These are phyloP conservation scores for Omphalotus guepiniiformis DNA, from an alignment of 768 basidiomycete species.

Conservation along the genomic window DNA sequence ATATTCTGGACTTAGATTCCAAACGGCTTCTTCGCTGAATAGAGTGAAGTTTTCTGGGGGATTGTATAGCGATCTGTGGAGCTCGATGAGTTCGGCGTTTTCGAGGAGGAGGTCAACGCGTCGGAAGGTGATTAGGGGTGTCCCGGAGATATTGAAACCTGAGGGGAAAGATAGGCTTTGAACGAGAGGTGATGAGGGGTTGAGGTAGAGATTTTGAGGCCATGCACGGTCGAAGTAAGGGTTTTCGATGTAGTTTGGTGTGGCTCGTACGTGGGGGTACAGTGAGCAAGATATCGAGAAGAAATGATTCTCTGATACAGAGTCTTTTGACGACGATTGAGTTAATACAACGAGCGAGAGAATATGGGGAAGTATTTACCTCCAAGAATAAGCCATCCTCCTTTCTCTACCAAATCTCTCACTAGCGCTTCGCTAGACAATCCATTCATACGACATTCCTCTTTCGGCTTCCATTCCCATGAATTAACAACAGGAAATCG, in stretches of 20 bases:
- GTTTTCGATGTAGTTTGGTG: constrained; percentile 53
- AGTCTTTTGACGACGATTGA: constrained; percentile 38
- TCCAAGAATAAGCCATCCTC: constrained; percentile 66
- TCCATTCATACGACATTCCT: constrained; percentile 37
- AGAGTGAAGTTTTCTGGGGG: constrained; percentile 30
- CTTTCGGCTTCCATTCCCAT: constrained; percentile 51
- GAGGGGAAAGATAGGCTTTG: constrained; percentile 39
- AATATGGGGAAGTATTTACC: constrained; percentile 45
- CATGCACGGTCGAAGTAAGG: constrained; percentile 58
- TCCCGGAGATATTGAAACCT: constrained; percentile 49
- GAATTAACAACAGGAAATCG: constrained; percentile 50
- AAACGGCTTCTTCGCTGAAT: constrained; percentile 53
- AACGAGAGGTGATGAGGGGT: constrained; percentile 48
- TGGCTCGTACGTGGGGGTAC: constrained; percentile 63
- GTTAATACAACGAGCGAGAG: neutral
- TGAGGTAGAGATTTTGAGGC: constrained; percentile 62
- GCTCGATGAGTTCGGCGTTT: constrained; percentile 38
- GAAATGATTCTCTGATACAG: constrained; percentile 70
- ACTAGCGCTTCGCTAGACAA: constrained; percentile 43
- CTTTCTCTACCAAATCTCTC: constrained; percentile 57
- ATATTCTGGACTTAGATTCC: constrained; percentile 53
- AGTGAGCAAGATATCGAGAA: constrained; percentile 67
- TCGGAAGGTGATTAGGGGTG: constrained; percentile 63
- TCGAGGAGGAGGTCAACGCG: constrained; percentile 58
- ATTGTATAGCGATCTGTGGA: constrained; percentile 37